phyloP scores from a whole-genome alignment of 805 yeast species.

The Dipodascus geniculatus region DNA sequence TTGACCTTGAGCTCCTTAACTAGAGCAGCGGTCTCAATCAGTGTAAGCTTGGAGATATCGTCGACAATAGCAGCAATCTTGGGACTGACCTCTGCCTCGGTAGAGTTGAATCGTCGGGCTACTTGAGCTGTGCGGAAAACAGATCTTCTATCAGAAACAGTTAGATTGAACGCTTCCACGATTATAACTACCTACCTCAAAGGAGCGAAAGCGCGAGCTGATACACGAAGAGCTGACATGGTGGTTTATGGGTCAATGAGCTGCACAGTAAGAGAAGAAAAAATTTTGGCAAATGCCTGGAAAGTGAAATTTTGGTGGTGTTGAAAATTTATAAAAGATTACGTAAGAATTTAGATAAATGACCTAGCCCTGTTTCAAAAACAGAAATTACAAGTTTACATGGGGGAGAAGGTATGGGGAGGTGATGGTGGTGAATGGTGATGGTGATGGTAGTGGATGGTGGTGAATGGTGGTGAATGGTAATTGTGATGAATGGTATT shows the following conservation, averaged over 20 bases:
- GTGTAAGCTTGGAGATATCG: constrained; percentile 79
- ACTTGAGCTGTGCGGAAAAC: not conserved
- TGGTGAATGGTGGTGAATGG: too few relatives aligned
- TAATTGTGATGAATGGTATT: too few relatives aligned
- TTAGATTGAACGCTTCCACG: not conserved
- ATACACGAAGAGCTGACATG: not conserved
- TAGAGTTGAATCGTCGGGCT: constrained; percentile 28
- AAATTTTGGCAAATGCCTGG: not conserved
- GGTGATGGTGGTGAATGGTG: too few relatives aligned
- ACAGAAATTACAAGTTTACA: too few relatives aligned
- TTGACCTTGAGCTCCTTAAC: constrained; percentile 58
- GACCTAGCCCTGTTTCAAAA: not conserved
- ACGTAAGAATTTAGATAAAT: not conserved
- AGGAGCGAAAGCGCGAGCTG: not conserved
- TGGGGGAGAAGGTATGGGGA: too few relatives aligned
- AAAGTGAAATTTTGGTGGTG: not conserved
- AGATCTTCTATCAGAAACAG: not conserved
- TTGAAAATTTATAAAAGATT: not conserved
- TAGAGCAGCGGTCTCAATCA: constrained; percentile 83
- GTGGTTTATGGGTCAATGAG: not conserved
- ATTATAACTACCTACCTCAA: not conserved
- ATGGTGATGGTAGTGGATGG: too few relatives aligned
- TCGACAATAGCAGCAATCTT: constrained; percentile 82
- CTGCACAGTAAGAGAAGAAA: not conserved
- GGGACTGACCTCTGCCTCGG: constrained; percentile 51